Conservation (phyloP, 495 filamentous ascomycete species). For the Glonium stellatum region DNA sequence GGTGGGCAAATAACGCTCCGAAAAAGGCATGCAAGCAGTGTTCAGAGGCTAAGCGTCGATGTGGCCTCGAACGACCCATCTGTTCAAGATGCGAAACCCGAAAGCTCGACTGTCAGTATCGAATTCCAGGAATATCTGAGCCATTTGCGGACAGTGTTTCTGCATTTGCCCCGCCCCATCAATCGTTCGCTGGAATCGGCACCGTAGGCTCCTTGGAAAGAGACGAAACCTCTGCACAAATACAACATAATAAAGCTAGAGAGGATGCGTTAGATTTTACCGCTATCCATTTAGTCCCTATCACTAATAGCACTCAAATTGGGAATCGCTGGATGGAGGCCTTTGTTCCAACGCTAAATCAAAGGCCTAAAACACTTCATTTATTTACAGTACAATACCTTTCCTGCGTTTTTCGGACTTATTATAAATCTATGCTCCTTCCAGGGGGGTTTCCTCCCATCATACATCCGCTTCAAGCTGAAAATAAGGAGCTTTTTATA, state of each 20-base stretch:
- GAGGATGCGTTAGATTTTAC: background rate
- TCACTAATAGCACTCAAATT: background rate
- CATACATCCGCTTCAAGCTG: background rate
- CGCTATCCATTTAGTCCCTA: background rate
- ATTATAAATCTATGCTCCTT: background rate
- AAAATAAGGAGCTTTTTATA: background rate
- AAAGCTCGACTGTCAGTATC: background rate
- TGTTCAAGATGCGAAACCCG: background rate
- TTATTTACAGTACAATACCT: background rate
- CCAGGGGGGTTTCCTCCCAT: background rate
- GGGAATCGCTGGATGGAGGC: background rate
- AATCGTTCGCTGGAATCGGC: background rate
- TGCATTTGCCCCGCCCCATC: background rate
- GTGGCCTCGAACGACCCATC: background rate
- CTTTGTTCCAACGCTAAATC: background rate
- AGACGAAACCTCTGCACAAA: background rate
- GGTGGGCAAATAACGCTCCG: background rate
- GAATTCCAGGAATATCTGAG: background rate
- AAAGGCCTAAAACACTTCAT: background rate
- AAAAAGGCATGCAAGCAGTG: background rate
- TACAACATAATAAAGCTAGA: background rate
- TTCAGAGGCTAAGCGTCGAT: background rate
- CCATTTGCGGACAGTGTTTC: background rate
- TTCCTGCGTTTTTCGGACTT: background rate
- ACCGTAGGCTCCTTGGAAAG: background rate